These are phyloP conservation scores for Botryobasidium botryosum DNA, from an alignment of 768 basidiomycete genomes.

Conservation along the genomic window DNA sequence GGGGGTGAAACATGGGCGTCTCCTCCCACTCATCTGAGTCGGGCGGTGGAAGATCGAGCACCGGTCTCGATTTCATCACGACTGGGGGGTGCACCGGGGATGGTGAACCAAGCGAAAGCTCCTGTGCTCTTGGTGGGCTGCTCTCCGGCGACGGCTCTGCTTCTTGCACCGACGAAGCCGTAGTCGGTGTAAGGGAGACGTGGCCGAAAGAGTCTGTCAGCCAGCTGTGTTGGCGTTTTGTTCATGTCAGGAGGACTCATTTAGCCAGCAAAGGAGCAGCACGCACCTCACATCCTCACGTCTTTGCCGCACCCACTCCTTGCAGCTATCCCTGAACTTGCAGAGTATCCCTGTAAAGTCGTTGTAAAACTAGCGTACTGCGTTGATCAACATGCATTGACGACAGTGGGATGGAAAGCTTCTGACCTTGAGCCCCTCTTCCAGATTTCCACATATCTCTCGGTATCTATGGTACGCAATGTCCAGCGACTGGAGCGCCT, in stretches of 20 bases:
- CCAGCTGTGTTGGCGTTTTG: background rate
- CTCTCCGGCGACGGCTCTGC: too few species aligned
- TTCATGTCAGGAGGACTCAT: background rate
- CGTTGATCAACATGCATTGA: background rate
- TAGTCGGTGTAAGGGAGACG: too few species aligned
- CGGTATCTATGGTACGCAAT: constrained; percentile 73
- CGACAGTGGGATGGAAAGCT: background rate
- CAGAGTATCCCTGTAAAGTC: constrained; percentile 56
- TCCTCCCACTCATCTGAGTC: too few species aligned
- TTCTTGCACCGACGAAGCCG: too few species aligned
- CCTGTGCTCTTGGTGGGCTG: too few species aligned
- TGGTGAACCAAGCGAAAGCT: too few species aligned
- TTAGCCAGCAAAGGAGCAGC: too few species aligned
- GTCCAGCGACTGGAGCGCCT: constrained; percentile 66
- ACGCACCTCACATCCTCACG: constrained; percentile 62
- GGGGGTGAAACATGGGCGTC: too few species aligned
- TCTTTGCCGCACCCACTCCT: constrained; percentile 53
- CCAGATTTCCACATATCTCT: constrained; percentile 69
- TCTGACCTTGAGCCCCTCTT: constrained; percentile 71
- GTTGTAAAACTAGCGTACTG: constrained; percentile 60
- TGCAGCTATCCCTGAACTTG: constrained; percentile 61
- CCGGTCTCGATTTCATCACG: too few species aligned
- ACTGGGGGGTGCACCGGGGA: too few species aligned
- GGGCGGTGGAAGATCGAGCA: too few species aligned
- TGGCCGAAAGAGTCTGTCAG: constrained; percentile 1